Conservation (phyloP, 495 filamentous ascomycete species). For the Podospora tetraspora region DNA sequence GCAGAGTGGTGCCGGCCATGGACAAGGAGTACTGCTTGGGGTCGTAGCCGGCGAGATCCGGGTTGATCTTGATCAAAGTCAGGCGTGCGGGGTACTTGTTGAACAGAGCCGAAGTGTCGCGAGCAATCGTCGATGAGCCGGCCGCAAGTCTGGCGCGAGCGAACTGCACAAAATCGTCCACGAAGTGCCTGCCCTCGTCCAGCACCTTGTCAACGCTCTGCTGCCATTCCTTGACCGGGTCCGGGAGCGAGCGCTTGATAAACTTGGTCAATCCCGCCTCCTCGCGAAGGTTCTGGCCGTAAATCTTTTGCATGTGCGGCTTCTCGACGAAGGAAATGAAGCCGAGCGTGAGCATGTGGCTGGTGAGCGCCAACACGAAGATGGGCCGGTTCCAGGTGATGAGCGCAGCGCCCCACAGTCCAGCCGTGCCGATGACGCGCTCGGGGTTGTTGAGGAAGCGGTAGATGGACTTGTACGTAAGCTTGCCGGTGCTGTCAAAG, state of each 20-base stretch:
- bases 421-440: slow-evolving; percentile 85
- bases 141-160: slow-evolving; percentile 84
- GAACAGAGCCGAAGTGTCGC: slow-evolving; percentile 83
- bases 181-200: slow-evolving; percentile 74
- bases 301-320: slow-evolving; percentile 98
- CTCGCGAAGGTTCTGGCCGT: slow-evolving; percentile 73
- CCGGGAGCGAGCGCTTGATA: slow-evolving; percentile 79
- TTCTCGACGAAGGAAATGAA: slow-evolving; percentile 94
- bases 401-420: slow-evolving; percentile 91
- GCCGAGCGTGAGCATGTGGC: slow-evolving; percentile 74
- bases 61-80: slow-evolving; percentile 74
- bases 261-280: slow-evolving; percentile 90
- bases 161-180: slow-evolving; percentile 84
- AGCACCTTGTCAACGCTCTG: slow-evolving; percentile 83
- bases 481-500: slow-evolving; percentile 78
- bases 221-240: slow-evolving; percentile 65
- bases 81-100: slow-evolving; percentile 84
- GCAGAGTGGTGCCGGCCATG: slow-evolving; percentile 57
- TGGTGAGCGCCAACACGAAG: slow-evolving; percentile 76
- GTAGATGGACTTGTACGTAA: slow-evolving; percentile 96
- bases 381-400: slow-evolving; percentile 83
- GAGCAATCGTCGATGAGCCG: slow-evolving; percentile 79
- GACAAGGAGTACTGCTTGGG: slow-evolving; percentile 74
- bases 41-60: slow-evolving; percentile 79
- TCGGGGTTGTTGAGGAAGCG: slow-evolving; percentile 97